Base-by-base conservation (phyloP, 75 land plant species). In the Sequoiadendron giganteum region DNA sequence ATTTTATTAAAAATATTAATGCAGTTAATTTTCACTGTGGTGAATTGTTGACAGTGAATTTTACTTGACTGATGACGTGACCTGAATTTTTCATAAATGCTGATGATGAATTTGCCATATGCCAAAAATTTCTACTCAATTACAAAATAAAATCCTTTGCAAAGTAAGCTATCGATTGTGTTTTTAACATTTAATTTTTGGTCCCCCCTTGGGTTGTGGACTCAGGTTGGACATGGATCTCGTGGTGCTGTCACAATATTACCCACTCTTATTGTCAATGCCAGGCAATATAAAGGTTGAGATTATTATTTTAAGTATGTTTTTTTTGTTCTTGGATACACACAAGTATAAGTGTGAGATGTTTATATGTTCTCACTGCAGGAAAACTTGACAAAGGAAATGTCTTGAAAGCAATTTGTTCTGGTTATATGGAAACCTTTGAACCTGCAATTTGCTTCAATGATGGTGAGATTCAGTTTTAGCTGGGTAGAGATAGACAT, bases 391-490 rank as follows among this genome's bases (percentile, higher is more conserved):
- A 92, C 90, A 97, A 92, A 88, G 95, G 94, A 47, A 94, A 95
- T 65, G 99, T 98, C 78, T 83, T 97, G 91, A 95, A 97, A 90
- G 99, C 99, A 32, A 92, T 98, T 73, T 98, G 98, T 92, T 85
- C 99, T 88, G 97, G 99, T 88, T 98, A 95, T 93, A 91, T 96
- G 89, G 99, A 98, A 91, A 97, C 99, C n/a, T 95, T 96, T 28
- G 97, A 98, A 49, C 99, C 98, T 45, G 88, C 96, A 86, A 95
- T 92, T 84, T 98, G 99, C 92, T 90, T 96, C 73, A 93, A 93
- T 90, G 87, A 84, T 86, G 96, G 96, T 95, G 43, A 88, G 92
- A 13, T n/a, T 45, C 2, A 45, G 3, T 82, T 82, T n/a, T 82
- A 47, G 34, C 52, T 61, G 18, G 52, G 14, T 42, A 58, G 52